These are phyloP conservation scores for Phialocephala subalpina DNA, from an alignment of 2,329 filamentous ascomycete species.

Conservation along the genomic window DNA sequence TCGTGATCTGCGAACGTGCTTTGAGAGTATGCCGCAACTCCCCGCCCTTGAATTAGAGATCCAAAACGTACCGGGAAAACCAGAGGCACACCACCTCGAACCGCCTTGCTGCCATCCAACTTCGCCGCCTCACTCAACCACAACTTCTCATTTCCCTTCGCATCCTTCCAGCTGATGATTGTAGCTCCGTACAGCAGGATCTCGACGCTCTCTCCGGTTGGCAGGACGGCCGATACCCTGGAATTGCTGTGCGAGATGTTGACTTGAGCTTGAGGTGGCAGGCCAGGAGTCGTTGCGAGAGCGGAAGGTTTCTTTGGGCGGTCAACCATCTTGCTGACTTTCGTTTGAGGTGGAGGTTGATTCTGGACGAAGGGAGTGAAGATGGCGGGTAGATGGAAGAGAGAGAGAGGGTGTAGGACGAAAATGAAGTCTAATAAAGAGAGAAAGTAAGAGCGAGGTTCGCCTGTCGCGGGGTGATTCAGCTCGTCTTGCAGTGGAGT, in stretches of 20 bases:
- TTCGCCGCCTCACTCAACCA: constrained; percentile 84
- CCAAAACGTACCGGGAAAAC: constrained; percentile 80
- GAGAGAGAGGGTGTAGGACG: background rate
- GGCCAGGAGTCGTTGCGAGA: constrained; percentile 75
- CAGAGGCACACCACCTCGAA: constrained; percentile 89
- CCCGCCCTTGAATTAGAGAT: background rate
- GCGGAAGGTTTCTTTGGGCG: constrained; percentile 84
- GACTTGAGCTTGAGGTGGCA: constrained; percentile 79
- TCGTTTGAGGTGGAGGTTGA: background rate
- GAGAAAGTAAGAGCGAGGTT: background rate
- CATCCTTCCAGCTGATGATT: constrained; percentile 91
- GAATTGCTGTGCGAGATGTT: constrained; percentile 75
- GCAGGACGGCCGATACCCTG: constrained; percentile 80
- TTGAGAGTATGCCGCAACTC: background rate
- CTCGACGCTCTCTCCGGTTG: constrained; percentile 85
- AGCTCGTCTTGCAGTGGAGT: constrained; percentile 3
- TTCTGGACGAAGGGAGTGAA: background rate
- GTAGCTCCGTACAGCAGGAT: constrained; percentile 93
- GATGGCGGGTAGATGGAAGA: background rate
- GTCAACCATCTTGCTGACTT: constrained; percentile 66
- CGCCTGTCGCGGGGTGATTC: constrained; percentile 13
- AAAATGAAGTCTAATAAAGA: background rate
- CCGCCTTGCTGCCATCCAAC: constrained; percentile 87
- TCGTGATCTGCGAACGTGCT: background rate
- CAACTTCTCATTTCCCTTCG: constrained; percentile 79